Base-by-base conservation (phyloP, 75 land plant genomes). In the Gnetum montanum region DNA sequence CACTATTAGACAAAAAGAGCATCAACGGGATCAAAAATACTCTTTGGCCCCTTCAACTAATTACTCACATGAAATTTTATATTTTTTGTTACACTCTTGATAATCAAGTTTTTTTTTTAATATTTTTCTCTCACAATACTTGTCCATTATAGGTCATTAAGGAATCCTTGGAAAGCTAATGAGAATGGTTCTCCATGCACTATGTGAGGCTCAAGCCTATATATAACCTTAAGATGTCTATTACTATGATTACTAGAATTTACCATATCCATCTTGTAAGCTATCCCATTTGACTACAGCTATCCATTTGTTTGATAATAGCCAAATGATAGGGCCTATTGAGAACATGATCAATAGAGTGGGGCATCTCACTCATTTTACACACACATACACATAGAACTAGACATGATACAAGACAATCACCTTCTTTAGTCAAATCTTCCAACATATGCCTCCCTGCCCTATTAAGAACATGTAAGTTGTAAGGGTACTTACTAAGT, bases 371-470 rank as follows among this genome's bases (percentile, higher is more conserved):
- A 6, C 10, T 35, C 10, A 10, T 35, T 35, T 35, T 35, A 35
- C 37, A 6, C 10, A 5, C 37, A 35, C 37, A 35, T 6, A 6
- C 37, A 35, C 5, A 35, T 10, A 5, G 37, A 5, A 10, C 5
- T 35, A 35, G 37, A 10, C 8, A 35, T 6, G 8, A 35, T 35
- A 35, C 37, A 35, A 6, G 37, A 6, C 5, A 6, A 10, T 35
- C 37, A 35, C 37, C 37, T 35, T 35, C 37, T 35, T 35, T 35
- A 35, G 37, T 10, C 37, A 35, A 35, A 35, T 35, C 37, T 35
- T 35, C 10, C 37, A 35, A 35, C 37, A n/a, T 57, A 34, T 57
- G 46, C 51, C 33, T 36, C 12, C 38, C n/a, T n/a, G n/a, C n/a
- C n/a, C n/a, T n/a, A n/a, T n/a, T n/a, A n/a, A n/a, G n/a, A n/a